A percentile compares a stretch with the other conserved stretches of the same genome.
phyloP scores from a whole-genome alignment of 306 rosid species.

The Dalbergia cultrata region DNA sequence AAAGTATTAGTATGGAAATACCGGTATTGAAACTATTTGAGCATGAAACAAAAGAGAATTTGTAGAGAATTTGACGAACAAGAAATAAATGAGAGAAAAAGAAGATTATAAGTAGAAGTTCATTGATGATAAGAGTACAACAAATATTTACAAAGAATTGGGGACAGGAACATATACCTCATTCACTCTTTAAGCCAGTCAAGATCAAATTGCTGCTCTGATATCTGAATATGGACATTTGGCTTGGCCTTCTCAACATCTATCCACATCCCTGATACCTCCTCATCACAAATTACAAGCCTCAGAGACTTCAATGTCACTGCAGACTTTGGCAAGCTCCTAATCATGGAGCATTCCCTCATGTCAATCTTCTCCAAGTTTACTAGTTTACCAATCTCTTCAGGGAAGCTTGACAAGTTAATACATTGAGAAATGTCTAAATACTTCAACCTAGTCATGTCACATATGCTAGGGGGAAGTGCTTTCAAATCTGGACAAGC shows the following conservation, averaged over 20 bases:
- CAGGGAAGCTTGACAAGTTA: constrained; percentile 65
- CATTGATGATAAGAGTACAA: neutral
- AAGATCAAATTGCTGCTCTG: constrained; percentile 67
- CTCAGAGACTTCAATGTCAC: constrained; percentile 56
- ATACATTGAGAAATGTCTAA: constrained; percentile 84
- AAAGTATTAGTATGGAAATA: too few relatives aligned
- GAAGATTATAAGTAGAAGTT: neutral
- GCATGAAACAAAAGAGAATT: too few relatives aligned
- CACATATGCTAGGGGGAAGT: constrained; percentile 68
- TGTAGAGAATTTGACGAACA: neutral
- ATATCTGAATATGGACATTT: constrained; percentile 65
- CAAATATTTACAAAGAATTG: constrained; percentile 34
- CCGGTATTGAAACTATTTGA: too few relatives aligned
- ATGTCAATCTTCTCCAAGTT: constrained; percentile 87
- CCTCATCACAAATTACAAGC: constrained; percentile 85
- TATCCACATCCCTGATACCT: constrained; percentile 73
- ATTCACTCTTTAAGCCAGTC: constrained; percentile 81
- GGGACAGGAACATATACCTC: constrained; percentile 16
- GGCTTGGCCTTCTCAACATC: constrained; percentile 63
- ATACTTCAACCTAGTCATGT: constrained; percentile 63
- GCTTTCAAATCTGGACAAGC: constrained; percentile 73
- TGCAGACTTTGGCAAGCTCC: constrained; percentile 63
- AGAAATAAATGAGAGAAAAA: neutral
- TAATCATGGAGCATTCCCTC: constrained; percentile 82
- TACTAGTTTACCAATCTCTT: constrained; percentile 57